Evolutionary conservation across 257 asterid species (phyloP).

Genomic region (Solanum chmielewskii): DNA sequence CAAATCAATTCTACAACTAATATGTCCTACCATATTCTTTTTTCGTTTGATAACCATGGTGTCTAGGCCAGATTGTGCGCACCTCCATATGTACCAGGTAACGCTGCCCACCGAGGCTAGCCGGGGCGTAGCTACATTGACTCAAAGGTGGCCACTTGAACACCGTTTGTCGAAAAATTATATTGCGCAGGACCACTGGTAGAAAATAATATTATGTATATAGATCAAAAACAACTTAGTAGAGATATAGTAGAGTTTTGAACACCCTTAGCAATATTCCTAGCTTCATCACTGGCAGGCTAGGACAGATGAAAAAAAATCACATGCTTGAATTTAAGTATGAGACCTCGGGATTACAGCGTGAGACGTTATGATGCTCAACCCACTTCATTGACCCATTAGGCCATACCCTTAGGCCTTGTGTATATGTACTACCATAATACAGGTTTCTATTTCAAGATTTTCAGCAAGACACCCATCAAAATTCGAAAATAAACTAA

Average conservation of each 20-base stretch:
- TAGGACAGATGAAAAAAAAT: neutral
- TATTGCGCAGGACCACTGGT: neutral
- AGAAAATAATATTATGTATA: neutral
- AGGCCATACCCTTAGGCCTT: neutral
- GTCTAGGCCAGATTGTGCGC: rapidly evolving
- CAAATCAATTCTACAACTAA: neutral
- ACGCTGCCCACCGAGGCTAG: neutral
- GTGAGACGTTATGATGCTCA: neutral
- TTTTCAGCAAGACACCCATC: neutral
- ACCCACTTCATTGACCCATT: neutral
- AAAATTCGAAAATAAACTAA: neutral
- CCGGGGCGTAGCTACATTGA: neutral
- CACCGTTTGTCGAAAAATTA: neutral
- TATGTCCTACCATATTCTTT: too few relatives aligned
- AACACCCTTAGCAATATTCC: neutral
- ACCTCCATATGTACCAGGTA: neutral
- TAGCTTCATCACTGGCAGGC: neutral
- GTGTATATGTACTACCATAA: neutral
- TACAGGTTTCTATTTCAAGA: neutral
- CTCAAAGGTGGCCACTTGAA: neutral
- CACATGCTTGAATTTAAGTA: too few relatives aligned
- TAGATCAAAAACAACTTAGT: neutral
- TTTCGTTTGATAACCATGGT: neutral
- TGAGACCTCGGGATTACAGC: neutral
- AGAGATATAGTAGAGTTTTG: neutral